Percentiles rank a stretch among this genome's conserved stretches.
These are phyloP conservation scores for Entelexis sorbosivorans DNA, from an alignment of 1,139 yeast species.

Conservation along the genomic window DNA sequence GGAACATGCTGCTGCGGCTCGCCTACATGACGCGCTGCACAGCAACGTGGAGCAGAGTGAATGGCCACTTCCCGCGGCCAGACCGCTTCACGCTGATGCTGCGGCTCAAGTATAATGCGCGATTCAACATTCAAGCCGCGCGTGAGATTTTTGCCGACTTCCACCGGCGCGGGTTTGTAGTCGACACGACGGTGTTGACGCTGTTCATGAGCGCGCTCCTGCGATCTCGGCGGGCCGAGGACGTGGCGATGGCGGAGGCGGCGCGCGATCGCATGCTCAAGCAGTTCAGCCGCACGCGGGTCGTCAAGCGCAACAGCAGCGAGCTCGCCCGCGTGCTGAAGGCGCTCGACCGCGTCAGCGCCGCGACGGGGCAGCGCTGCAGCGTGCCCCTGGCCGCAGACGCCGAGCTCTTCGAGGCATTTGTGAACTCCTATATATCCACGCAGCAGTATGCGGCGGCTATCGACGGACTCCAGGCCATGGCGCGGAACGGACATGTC, in stretches of 20 bases:
- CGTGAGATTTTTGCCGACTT: slow-evolving; percentile 7
- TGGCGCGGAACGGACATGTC: slow-evolving; percentile 17
- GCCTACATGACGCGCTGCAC: slow-evolving; percentile 9
- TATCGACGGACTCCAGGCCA: slow-evolving; percentile 4
- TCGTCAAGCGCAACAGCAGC: neutral
- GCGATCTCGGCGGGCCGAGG: neutral
- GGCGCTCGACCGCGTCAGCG: slow-evolving; percentile 13
- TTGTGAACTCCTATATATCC: slow-evolving; percentile 10
- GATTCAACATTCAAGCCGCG: neutral
- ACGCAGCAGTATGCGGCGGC: slow-evolving; percentile 8
- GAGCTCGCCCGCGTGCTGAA: slow-evolving; percentile 1
- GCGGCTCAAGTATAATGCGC: neutral
- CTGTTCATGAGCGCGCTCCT: slow-evolving; percentile 6
- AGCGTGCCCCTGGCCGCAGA: slow-evolving; percentile 14
- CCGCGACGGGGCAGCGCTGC: neutral
- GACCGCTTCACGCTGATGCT: slow-evolving; percentile 17
- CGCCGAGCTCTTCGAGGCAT: slow-evolving; percentile 1
- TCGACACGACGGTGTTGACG: slow-evolving; percentile 5
- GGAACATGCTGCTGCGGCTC: slow-evolving; percentile 17
- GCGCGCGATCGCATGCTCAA: slow-evolving; percentile 5
- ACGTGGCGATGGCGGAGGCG: slow-evolving; percentile 11
- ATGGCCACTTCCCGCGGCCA: slow-evolving; percentile 5
- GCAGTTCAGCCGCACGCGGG: neutral
- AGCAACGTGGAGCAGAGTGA: slow-evolving; percentile 8
- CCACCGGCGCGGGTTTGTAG: slow-evolving; percentile 3